A percentile compares a stretch with the other conserved stretches of the same genome.
Evolutionary conservation across 176 grass and related monocot species (phyloP).

Genomic region (Olyra latifolia): DNA sequence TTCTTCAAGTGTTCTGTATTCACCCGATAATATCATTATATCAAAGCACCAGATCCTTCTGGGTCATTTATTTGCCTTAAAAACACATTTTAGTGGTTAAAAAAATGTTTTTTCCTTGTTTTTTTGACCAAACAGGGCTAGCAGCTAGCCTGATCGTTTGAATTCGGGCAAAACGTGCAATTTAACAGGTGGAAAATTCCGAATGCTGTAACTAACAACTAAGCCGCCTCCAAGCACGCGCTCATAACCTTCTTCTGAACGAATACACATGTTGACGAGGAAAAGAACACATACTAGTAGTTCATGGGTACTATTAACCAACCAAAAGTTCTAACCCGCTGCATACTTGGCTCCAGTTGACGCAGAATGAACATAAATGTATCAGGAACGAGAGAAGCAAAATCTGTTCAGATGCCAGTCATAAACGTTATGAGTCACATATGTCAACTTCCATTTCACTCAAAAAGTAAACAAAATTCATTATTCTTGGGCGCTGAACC

Average conservation of each 20-base stretch:
- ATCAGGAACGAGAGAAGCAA: background rate
- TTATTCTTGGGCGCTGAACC: conserved; percentile 4
- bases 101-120: background rate
- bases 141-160: background rate
- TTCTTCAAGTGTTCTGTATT: no score
- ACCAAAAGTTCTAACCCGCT: background rate
- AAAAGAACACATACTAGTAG: background rate
- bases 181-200: background rate
- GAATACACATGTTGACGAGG: no score
- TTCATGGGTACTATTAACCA: background rate
- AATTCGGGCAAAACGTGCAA: conserved; percentile 4
- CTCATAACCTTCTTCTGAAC: no score
- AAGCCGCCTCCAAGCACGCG: background rate
- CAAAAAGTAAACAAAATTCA: background rate
- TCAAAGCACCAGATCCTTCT: no score
- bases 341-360: background rate
- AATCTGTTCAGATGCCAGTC: background rate
- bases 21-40: no score
- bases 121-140: background rate
- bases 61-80: no score
- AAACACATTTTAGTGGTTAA: background rate
- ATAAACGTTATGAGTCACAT: background rate
- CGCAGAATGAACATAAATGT: background rate
- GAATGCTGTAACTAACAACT: background rate
- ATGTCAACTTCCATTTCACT: background rate